Percentiles rank a stretch among this genome's conserved stretches.
These are phyloP conservation scores for Leucaena leucocephala DNA, from an alignment of 306 rosid species.

Conservation along the genomic window DNA sequence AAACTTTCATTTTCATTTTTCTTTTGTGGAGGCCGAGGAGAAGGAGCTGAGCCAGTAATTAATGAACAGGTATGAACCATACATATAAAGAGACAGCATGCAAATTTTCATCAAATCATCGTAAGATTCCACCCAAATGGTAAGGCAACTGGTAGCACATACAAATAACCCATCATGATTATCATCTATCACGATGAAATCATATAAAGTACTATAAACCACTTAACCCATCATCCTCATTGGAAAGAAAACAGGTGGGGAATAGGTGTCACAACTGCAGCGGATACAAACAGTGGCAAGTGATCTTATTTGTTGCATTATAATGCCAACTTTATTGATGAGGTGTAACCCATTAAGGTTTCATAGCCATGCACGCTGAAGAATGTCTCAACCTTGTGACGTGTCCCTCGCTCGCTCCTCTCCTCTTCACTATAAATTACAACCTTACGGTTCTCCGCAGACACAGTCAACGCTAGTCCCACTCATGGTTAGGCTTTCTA, in stretches of 20 bases:
- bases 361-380: conserved; percentile 33
- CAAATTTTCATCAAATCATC: background rate
- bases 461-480: conserved; percentile 24
- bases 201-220: too few species aligned
- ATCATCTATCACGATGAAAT: background rate
- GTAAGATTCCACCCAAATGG: background rate
- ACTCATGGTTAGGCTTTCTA: conserved; percentile 50
- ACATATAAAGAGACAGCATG: too few species aligned
- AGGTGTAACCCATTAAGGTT: conserved; percentile 45
- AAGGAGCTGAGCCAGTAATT: too few species aligned
- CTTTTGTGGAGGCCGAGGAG: too few species aligned
- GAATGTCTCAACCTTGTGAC: conserved; percentile 47
- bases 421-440: conserved; percentile 31
- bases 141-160: background rate
- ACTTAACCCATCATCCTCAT: too few species aligned
- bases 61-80: too few species aligned
- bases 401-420: conserved; percentile 39
- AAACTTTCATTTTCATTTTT: too few species aligned
- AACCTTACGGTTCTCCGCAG: conserved; percentile 24
- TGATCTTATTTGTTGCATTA: background rate
- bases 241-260: background rate
- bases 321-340: too few species aligned
- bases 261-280: background rate
- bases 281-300: background rate
- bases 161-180: background rate